Conservation (phyloP, 108 stramenopile species). For the Nitzschia sp. region DNA sequence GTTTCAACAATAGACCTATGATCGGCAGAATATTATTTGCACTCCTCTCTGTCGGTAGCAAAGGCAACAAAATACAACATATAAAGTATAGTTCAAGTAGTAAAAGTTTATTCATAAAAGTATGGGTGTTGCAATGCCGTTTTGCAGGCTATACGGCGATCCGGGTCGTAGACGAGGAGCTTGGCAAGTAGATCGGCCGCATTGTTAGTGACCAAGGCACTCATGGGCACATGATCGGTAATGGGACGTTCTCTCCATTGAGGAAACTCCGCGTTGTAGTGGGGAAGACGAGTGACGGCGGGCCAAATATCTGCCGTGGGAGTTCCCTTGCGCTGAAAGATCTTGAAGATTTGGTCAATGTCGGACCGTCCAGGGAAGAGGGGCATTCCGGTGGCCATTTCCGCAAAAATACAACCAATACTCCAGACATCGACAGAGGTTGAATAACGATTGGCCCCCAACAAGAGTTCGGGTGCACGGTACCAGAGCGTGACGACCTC, state of each 20-base stretch:
- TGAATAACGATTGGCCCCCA: conserved; percentile 87
- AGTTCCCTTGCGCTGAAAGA: conserved; percentile 89
- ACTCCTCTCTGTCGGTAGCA: no score
- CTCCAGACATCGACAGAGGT: conserved; percentile 95
- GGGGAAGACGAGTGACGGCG: conserved; percentile 80
- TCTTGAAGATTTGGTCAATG: conserved; percentile 89
- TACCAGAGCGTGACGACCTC: conserved; percentile 98
- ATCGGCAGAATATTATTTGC: neutral
- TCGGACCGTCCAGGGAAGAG: conserved; percentile 84
- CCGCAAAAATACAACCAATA: conserved; percentile 96
- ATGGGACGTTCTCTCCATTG: conserved; percentile 81
- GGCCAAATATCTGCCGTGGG: conserved; percentile 89
- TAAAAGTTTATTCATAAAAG: conserved; percentile 46
- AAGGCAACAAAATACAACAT: no score
- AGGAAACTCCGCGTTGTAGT: conserved; percentile 91
- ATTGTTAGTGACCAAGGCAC: conserved; percentile 59
- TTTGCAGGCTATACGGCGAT: conserved; percentile 81
- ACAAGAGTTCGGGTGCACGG: conserved; percentile 94
- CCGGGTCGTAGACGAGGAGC: conserved; percentile 85
- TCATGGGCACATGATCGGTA: conserved; percentile 77
- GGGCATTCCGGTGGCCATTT: conserved; percentile 91
- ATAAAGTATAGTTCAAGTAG: neutral
- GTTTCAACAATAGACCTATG: neutral
- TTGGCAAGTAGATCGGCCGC: conserved; percentile 76
- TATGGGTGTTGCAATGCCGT: conserved; percentile 82